phyloP scores from a whole-genome alignment of 2,329 filamentous ascomycete species.

The Claviceps spartinae region DNA sequence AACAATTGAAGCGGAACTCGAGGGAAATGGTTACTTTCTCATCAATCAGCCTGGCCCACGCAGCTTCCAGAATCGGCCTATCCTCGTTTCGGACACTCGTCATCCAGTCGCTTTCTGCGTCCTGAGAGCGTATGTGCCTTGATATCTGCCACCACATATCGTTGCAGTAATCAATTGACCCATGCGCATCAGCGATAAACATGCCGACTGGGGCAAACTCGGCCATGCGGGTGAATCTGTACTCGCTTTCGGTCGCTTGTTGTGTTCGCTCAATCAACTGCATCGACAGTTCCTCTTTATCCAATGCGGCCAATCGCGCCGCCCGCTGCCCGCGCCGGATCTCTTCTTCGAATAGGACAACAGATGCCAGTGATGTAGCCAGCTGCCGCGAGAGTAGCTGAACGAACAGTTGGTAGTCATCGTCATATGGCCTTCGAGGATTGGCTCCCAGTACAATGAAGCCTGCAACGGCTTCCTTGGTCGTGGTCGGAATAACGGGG shows the following conservation, averaged over 20 bases:
- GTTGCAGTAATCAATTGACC: constrained; percentile 67
- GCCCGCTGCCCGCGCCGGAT: constrained; percentile 61
- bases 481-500: constrained; percentile 62
- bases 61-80: constrained; percentile 37
- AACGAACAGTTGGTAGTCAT: constrained; percentile 67
- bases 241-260: constrained; percentile 54
- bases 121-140: constrained; percentile 44
- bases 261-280: constrained; percentile 54
- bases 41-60: constrained; percentile 49
- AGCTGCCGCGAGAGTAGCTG: constrained; percentile 62
- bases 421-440: constrained; percentile 63
- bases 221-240: constrained; percentile 71
- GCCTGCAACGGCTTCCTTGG: constrained; percentile 57
- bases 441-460: constrained; percentile 72
- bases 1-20: constrained; percentile 63
- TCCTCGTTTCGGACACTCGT: constrained; percentile 58
- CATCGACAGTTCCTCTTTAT: constrained; percentile 64
- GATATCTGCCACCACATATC: constrained; percentile 67
- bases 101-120: constrained; percentile 55
- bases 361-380: constrained; percentile 67
- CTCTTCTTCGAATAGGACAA: constrained; percentile 73
- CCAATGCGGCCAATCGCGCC: constrained; percentile 59
- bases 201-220: constrained; percentile 75
- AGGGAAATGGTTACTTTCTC: constrained; percentile 52
- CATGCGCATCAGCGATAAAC: constrained; percentile 64